Conservation (phyloP, 2,329 filamentous ascomycete species). For the Aspergillus neoniger region DNA sequence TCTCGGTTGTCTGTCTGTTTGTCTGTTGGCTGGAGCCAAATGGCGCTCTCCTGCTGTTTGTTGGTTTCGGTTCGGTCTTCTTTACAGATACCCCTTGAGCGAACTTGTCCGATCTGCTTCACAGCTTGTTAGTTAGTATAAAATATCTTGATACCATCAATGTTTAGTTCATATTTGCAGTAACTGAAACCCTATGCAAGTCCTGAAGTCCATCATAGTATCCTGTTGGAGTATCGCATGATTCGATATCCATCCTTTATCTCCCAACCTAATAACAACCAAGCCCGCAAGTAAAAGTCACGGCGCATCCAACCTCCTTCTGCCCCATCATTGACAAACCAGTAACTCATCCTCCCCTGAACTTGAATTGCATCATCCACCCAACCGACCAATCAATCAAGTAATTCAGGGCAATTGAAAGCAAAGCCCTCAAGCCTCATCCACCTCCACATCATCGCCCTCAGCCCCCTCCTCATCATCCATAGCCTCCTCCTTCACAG, state of each 20-base stretch:
- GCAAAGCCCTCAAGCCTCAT: not conserved
- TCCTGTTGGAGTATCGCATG: no score
- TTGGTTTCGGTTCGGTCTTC: constrained; percentile 10
- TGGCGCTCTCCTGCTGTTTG: not conserved
- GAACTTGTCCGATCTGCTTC: constrained; percentile 5
- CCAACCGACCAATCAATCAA: not conserved
- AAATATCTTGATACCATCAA: not conserved
- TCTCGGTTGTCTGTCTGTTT: not conserved
- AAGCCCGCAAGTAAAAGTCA: no score
- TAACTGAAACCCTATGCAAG: not conserved
- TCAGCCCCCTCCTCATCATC: constrained; percentile 1
- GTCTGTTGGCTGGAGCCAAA: not conserved
- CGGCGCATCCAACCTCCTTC: no score
- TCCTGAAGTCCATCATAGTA: no score
- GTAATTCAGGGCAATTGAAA: not conserved
- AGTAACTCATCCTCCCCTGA: no score
- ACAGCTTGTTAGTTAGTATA: constrained; percentile 1
- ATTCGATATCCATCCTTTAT: no score
- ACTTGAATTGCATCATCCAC: not conserved
- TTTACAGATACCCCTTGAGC: constrained; percentile 26
- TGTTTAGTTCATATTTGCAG: not conserved
- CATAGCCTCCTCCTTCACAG: not conserved
- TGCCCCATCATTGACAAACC: no score
- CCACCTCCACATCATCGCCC: not conserved
- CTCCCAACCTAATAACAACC: no score